Evolutionary conservation across 257 asterid genomes (phyloP).

Genomic region (Ballota nigra): DNA sequence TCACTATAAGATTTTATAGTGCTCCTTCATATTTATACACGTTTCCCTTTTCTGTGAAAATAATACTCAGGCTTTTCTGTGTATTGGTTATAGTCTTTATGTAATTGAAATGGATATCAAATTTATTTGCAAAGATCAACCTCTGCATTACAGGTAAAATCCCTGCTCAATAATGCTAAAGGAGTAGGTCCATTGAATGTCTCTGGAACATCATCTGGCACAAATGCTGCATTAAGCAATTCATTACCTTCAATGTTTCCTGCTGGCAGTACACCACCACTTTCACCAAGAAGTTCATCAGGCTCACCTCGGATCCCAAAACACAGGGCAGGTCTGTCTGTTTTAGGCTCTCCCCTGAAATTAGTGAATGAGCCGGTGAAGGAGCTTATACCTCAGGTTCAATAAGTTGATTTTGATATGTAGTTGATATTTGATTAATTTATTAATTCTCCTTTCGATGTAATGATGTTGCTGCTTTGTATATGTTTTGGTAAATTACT

Average conservation of each 20-base stretch:
- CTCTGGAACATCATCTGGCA: slow-evolving; percentile 62
- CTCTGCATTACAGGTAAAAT: slow-evolving; percentile 60
- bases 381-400: slow-evolving; percentile 97
- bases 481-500: slow-evolving; percentile 12
- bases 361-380: slow-evolving; percentile 79
- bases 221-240: slow-evolving; percentile 64
- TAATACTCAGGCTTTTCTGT: background rate
- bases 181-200: slow-evolving; percentile 70
- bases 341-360: slow-evolving; percentile 84
- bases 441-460: background rate
- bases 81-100: background rate
- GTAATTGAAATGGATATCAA: background rate
- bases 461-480: background rate
- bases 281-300: slow-evolving; percentile 95
- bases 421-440: slow-evolving; percentile 7
- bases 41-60: background rate
- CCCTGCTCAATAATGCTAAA: slow-evolving; percentile 81
- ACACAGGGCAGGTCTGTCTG: slow-evolving; percentile 84
- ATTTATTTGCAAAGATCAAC: slow-evolving; percentile 13
- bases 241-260: slow-evolving; percentile 96
- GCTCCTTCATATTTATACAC: background rate
- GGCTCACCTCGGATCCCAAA: slow-evolving; percentile 91
- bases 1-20: background rate
- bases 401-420: slow-evolving; percentile 17
- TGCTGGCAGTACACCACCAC: slow-evolving; percentile 99